Base-by-base conservation (phyloP, 1,284 basidiomycete species). In the Leccinum pachyderme region DNA sequence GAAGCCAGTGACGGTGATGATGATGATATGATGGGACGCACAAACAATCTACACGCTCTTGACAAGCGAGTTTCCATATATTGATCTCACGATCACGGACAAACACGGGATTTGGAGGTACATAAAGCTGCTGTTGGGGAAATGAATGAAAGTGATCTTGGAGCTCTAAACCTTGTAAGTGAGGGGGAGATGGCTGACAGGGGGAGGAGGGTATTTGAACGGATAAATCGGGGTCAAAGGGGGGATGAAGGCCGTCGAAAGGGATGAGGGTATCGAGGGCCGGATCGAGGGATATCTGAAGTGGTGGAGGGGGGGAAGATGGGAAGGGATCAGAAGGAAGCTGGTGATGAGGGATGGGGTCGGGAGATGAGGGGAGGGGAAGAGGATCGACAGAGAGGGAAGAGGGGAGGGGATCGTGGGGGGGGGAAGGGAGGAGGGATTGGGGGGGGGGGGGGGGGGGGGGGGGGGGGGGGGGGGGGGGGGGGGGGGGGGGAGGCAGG, bases 41-140 rank as follows among this genome's bases (percentile, higher is more conserved):
- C 67, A 69, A 47, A 57, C 56, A 72, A 52, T 69, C 67, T 57
- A 69, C 67, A 35, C 67, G 67, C 55, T 69, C 67, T 55, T 72
- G 67, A 47, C 67, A 69, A 13, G 67, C 67, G n/a, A 69, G 58
- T 56, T 69, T 69, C 67, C 67, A 69, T 50, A 69, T 69, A 52
- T 69, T 69, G 59, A 72, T 62, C 44, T 69, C 67, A 18, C 67
- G 58, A 61, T 71, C 69, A 28, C 69, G 69, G 51, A 65, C 66
- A 47, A 68, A 64, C 28, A 61, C 58, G 15, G 69, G 66, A 47
- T 55, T 53, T 25, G 65, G 65, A 28, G 65, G 63, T 53, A 66
- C 61, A 60, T 68, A 66, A 47, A 66, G 56, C 11, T 64, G 65
- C 12, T 59, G 59, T 45, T 54, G 65, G 37, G 59, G 49, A 56